Evolutionary conservation across 2,329 filamentous ascomycete species (phyloP).

Genomic region (Aspergillus udagawae): DNA sequence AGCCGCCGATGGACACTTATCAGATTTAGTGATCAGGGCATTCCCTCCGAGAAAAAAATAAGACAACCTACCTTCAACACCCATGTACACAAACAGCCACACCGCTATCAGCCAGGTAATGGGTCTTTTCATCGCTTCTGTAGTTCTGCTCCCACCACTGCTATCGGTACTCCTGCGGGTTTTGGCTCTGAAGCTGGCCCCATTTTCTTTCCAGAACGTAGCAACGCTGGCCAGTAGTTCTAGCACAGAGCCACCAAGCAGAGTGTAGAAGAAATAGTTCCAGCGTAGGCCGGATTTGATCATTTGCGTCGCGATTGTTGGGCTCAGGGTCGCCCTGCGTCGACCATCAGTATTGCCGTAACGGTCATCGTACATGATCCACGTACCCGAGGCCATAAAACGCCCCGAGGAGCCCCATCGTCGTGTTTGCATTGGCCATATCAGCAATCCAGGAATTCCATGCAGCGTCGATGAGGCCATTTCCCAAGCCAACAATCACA

Average conservation of each 20-base stretch:
- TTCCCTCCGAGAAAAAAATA: background rate
- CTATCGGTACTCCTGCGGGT: constrained; percentile 3
- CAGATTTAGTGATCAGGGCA: background rate
- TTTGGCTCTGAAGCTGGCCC: constrained; percentile 3
- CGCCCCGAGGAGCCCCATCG: constrained; percentile 69
- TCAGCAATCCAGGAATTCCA: constrained; percentile 64
- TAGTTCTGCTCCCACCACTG: constrained; percentile 3
- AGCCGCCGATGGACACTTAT: constrained; percentile 44
- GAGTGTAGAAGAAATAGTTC: constrained; percentile 8
- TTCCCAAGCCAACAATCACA: constrained; percentile 34
- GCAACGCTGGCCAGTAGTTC: constrained; percentile 4
- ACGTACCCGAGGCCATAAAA: constrained; percentile 62
- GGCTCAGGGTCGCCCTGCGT: constrained; percentile 9
- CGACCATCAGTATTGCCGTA: background rate
- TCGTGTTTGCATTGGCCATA: constrained; percentile 67
- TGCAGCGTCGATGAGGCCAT: constrained; percentile 45
- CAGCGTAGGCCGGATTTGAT: constrained; percentile 8
- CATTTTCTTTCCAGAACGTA: constrained; percentile 8
- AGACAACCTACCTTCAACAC: constrained; percentile 56
- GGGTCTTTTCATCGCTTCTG: constrained; percentile 5
- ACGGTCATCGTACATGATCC: background rate
- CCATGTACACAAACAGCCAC: constrained; percentile 56
- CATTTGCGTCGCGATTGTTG: constrained; percentile 9
- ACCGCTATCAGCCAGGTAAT: constrained; percentile 9
- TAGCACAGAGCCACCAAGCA: constrained; percentile 6